phyloP scores from a whole-genome alignment of 352 stramenopile species.

The Phytopythium kandeliae region DNA sequence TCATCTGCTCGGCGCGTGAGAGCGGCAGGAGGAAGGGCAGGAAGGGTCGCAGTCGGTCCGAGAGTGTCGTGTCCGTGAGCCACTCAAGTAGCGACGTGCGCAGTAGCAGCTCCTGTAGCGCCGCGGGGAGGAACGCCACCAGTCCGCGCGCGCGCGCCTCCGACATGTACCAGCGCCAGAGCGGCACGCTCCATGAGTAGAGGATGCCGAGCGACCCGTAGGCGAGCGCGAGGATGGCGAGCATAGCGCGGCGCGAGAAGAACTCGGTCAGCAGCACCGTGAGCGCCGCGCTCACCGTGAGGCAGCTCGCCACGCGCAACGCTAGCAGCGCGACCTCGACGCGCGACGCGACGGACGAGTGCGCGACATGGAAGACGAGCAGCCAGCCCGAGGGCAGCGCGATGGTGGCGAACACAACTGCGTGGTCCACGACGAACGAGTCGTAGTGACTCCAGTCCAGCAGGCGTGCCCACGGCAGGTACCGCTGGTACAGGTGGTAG shows the following conservation, averaged over 20 bases:
- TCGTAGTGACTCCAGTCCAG: constrained; percentile 63
- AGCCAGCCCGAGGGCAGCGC: constrained; percentile 56
- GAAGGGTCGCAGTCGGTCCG: constrained; percentile 63
- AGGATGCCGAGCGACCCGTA: constrained; percentile 60
- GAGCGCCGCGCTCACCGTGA: constrained; percentile 57
- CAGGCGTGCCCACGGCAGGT: constrained; percentile 41
- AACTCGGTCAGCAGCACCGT: constrained; percentile 77
- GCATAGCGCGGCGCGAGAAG: constrained; percentile 62
- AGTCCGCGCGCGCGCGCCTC: constrained; percentile 50
- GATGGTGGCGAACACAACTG: constrained; percentile 58
- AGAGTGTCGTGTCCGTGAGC: constrained; percentile 72
- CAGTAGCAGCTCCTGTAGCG: constrained; percentile 55
- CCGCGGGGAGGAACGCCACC: constrained; percentile 52
- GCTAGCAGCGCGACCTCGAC: constrained; percentile 50
- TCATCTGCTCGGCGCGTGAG: constrained; percentile 56
- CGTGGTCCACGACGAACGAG: constrained; percentile 70
- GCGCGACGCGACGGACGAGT: constrained; percentile 41
- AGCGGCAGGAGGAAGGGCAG: constrained; percentile 76
- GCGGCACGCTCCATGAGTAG: constrained; percentile 74
- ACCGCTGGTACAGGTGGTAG: constrained; percentile 44
- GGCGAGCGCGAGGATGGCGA: constrained; percentile 55
- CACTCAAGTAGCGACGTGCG: constrained; percentile 75
- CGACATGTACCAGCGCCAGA: constrained; percentile 76
- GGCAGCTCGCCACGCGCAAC: constrained; percentile 56
- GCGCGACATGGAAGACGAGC: constrained; percentile 57